Percentiles rank a stretch among this genome's conserved stretches.
Conservation (phyloP, 306 rosid species). For the Cicer chorassanicum region DNA sequence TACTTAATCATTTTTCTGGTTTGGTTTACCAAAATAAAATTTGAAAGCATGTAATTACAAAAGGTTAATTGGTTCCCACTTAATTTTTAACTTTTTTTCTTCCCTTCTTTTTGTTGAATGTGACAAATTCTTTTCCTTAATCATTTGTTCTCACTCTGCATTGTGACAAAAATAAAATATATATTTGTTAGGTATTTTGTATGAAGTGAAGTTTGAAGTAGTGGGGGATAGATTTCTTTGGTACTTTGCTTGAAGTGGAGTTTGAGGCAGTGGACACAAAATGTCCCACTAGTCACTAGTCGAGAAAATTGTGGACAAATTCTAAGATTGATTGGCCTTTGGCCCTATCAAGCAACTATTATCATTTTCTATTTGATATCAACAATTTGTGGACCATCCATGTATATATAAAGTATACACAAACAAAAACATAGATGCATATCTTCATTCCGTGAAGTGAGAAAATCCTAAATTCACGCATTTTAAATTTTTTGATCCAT, state of each 20-base stretch:
- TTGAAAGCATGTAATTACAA: neutral
- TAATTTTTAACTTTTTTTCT: neutral
- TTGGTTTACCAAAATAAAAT: neutral
- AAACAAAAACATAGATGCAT: slow-evolving; percentile 23
- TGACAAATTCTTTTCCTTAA: neutral
- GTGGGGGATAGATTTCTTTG: slow-evolving; percentile 1
- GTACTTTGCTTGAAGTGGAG: neutral
- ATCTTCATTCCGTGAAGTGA: neutral
- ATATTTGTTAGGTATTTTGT: slow-evolving; percentile 21
- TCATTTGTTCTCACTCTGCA: slow-evolving; percentile 11
- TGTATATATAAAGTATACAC: slow-evolving; percentile 1
- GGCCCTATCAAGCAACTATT: slow-evolving; percentile 37
- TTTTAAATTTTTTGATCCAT: too few relatives aligned
- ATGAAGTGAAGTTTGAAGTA: slow-evolving; percentile 17
- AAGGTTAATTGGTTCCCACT: neutral
- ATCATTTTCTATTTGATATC: slow-evolving; percentile 26
- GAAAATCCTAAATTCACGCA: too few relatives aligned
- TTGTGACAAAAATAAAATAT: slow-evolving; percentile 41
- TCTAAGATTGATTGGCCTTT: slow-evolving; percentile 42
- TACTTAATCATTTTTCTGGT: neutral
- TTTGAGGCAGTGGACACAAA: neutral
- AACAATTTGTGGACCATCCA: slow-evolving; percentile 37
- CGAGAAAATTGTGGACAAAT: slow-evolving; percentile 42
- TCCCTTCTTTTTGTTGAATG: slow-evolving; percentile 22
- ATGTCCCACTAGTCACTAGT: slow-evolving; percentile 9